Evolutionary conservation across 1,284 basidiomycete species (phyloP), one percentile per base, ranked within the genome.

Genomic region (Ustilago crameri): DNA sequence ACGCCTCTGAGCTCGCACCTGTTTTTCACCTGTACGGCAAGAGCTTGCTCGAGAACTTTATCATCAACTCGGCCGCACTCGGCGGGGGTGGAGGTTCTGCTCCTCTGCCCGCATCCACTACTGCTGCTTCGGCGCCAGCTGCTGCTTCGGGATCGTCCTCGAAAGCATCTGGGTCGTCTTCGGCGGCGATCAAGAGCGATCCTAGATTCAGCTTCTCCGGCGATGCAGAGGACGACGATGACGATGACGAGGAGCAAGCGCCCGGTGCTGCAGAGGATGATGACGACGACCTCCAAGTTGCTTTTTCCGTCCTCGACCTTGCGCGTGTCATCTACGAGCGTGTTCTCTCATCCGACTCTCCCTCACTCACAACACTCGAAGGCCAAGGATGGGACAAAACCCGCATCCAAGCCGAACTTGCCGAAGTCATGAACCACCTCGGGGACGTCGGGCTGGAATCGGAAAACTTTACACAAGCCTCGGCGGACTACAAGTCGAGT

Each of bases 381-480:
- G 77, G 69, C 5, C 62, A 78, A 27, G 51, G 43, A 14, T 71
- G 74, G 74, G 35, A 54, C 51, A 56, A 68, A 26, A 46, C 46
- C 5, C 54, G 64, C 30, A 54, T 82, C 40, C 63, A 74, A 43
- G 61, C 62, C 9, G 77, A 80, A 37, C 64, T 82, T 10, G 80
- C 78, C 10, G 80, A 82, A 44, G 80, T 82, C n/a, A 61, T 78
- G 41, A 81, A 81, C 56, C 67, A 78, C 53, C 69, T 82, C n/a
- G 81, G 76, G 34, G 81, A 82, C 42, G 73, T 82, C 7, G 81
- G 81, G 14, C 58, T 82, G 30, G 81, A 82, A 50, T 69, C 67
- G n/a, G 79, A 82, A 52, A 82, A 82, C 75, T 82, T 82, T 52
- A 62, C 75, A 26, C 80, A 82, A 44, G 76, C 79, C 0, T 80